These are phyloP conservation scores for Orbilia quercus DNA, from an alignment of 2,329 filamentous ascomycete genomes.

Conservation along the genomic window DNA sequence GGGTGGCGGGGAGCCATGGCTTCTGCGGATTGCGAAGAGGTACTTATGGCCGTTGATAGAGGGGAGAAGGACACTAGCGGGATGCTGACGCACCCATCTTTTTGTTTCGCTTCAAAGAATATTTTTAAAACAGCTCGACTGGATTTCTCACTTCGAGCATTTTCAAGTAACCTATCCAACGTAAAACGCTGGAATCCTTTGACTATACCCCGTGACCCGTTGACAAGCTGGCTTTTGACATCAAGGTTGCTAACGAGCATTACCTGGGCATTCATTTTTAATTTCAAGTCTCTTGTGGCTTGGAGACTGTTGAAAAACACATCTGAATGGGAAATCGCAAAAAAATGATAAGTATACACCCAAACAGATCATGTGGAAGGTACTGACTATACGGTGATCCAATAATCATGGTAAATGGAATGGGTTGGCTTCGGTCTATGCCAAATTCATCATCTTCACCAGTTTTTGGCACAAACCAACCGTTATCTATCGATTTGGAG, in stretches of 20 bases:
- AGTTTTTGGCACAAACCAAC: constrained; percentile 33
- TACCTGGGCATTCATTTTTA: constrained; percentile 69
- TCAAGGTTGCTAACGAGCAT: constrained; percentile 68
- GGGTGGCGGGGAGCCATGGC: constrained; percentile 5
- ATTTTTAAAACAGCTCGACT: constrained; percentile 29
- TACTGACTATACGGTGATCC: constrained; percentile 35
- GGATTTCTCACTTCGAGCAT: constrained; percentile 36
- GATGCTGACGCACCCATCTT: constrained; percentile 44
- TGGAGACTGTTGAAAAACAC: constrained; percentile 59
- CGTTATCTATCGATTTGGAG: constrained; percentile 39
- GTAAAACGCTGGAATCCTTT: constrained; percentile 64
- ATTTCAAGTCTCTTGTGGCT: constrained; percentile 60
- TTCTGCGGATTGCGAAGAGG: constrained; percentile 3
- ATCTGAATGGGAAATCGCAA: constrained; percentile 10
- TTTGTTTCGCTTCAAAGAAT: constrained; percentile 51
- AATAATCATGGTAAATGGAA: constrained; percentile 29
- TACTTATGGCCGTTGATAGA: constrained; percentile 9
- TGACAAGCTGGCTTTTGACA: constrained; percentile 64
- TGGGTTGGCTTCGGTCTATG: constrained; percentile 24
- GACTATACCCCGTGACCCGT: constrained; percentile 67
- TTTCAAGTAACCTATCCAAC: constrained; percentile 59
- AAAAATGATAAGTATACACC: not conserved
- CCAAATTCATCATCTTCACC: constrained; percentile 8
- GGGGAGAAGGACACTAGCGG: constrained; percentile 57
- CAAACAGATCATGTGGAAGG: not conserved